These are phyloP conservation scores for Irpex sp. DNA, from an alignment of 1,284 basidiomycete species.

Conservation along the genomic window DNA sequence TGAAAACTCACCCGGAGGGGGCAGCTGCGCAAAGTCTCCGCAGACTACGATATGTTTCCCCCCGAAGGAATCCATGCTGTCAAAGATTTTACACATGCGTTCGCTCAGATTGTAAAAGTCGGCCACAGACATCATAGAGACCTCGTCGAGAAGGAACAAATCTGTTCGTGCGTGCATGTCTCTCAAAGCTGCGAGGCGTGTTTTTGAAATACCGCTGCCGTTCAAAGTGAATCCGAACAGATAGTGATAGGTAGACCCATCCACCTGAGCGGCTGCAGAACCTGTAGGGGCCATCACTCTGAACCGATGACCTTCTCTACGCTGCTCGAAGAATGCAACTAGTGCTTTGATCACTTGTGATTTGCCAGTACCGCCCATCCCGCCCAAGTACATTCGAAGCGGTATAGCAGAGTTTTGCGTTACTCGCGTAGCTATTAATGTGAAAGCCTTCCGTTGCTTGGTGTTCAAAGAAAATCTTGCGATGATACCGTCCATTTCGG, in stretches of 20 bases:
- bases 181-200: not conserved
- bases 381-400: slow-evolving; percentile 33
- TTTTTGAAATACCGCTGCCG: not conserved
- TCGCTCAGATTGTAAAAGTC: slow-evolving; percentile 3
- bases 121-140: not conserved
- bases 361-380: slow-evolving; percentile 38
- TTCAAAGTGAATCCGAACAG: slow-evolving; percentile 24
- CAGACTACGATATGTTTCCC: not conserved
- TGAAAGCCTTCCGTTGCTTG: slow-evolving; percentile 21
- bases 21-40: not conserved
- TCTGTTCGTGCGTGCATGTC: not conserved
- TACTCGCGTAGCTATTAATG: slow-evolving; percentile 28
- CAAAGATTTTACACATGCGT: slow-evolving; percentile 19
- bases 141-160: not conserved
- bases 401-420: not conserved
- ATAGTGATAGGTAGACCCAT: slow-evolving; percentile 36
- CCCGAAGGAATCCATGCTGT: slow-evolving; percentile 5
- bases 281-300: slow-evolving; percentile 35
- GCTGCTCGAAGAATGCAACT: slow-evolving; percentile 23
- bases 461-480: no score
- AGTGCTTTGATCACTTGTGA: slow-evolving; percentile 37
- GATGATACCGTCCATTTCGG: no score
- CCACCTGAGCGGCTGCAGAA: slow-evolving; percentile 30
- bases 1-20: not conserved
- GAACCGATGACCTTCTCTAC: slow-evolving; percentile 19